Base-by-base conservation (phyloP, 2,329 filamentous ascomycete species). In the Penicillium rolfsii region DNA sequence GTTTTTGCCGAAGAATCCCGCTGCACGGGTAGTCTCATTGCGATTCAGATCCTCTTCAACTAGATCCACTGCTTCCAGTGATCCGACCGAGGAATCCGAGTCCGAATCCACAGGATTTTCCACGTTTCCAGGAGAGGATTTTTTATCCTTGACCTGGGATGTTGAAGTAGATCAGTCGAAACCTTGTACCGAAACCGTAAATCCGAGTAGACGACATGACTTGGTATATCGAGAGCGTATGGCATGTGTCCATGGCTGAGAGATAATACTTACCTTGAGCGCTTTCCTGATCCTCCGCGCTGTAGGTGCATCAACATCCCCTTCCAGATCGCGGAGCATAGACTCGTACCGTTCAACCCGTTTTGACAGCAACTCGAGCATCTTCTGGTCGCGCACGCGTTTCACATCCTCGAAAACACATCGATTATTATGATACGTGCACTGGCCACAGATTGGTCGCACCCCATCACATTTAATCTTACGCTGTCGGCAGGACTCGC, bases 1-100 rank as follows among this genome's bases (percentile, higher is more conserved):
- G 50, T 75, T 79, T 60, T 80, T 80, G 14, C 79, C 79, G 61
- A 77, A 76, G 59, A 75, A 81, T 0, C 78, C 77, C 2, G 73
- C 74, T 1, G 74, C 72, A 33, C 75, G 68, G 6, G 73, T 71
- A 16, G 70, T 69, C 35, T 76, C 74, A 16, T 67, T 71, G 19
- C 74, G 72, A 28, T 78, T 76, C 50, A 80, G 65, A 58, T 81
- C 79, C 60, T 80, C 77, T 7, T 78, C 73, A 5, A 80, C 71
- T 12, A 74, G 59, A 62, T 80, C 79, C 14, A 80, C 70, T 1
- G 73, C 75, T 36, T 77, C 73, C 9, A 78, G 71, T 8, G 79
- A 81, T 8, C 77, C 78, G 7, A 64, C 63, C 0, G 68, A 67
- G 7, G 68, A 67, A 19, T 60, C 65, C 3, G 66, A 67, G 19